phyloP scores from a whole-genome alignment of 768 basidiomycete genomes.

The Trametes villosa region DNA sequence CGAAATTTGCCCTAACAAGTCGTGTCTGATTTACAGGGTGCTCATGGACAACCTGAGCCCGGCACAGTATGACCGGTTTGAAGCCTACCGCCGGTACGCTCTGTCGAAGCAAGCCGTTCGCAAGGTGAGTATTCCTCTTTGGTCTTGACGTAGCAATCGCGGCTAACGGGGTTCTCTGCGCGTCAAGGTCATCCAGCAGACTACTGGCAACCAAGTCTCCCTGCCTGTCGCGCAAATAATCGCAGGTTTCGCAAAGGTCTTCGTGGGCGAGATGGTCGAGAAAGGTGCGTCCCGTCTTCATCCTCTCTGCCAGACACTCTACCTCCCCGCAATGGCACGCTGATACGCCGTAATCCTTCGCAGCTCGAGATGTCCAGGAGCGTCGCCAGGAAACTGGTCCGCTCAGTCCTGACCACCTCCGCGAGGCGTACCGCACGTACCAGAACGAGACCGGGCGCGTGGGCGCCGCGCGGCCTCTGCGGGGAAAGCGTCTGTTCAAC shows the following conservation, averaged over 20 bases:
- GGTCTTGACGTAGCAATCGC: not conserved
- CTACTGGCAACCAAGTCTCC: slow-evolving; percentile 79
- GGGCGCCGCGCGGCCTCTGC: slow-evolving; percentile 73
- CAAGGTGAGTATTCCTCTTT: slow-evolving; percentile 54
- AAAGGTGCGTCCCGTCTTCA: slow-evolving; percentile 56
- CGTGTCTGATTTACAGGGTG: slow-evolving; percentile 54
- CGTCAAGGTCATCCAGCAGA: slow-evolving; percentile 79
- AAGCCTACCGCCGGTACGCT: slow-evolving; percentile 84
- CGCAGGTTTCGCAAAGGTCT: slow-evolving; percentile 89
- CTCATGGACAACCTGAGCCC: slow-evolving; percentile 88
- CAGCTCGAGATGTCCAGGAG: slow-evolving; percentile 78
- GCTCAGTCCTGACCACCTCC: slow-evolving; percentile 84
- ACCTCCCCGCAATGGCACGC: too few relatives aligned
- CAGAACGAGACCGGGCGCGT: slow-evolving; percentile 81
- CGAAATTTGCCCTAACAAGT: not conserved
- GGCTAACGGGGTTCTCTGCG: not conserved
- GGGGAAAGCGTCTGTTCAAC: slow-evolving; percentile 75
- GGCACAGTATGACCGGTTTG: slow-evolving; percentile 86
- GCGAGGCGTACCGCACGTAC: slow-evolving; percentile 87
- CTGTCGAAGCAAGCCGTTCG: slow-evolving; percentile 82
- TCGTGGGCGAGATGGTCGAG: slow-evolving; percentile 91
- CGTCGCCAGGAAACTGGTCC: slow-evolving; percentile 77
- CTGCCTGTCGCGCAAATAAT: slow-evolving; percentile 88
- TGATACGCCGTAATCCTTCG: not conserved
- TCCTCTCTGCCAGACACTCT: not conserved